A percentile compares a stretch with the other conserved stretches of the same genome.
phyloP scores from a whole-genome alignment of 805 yeast species.

The Starmerella roubikii region DNA sequence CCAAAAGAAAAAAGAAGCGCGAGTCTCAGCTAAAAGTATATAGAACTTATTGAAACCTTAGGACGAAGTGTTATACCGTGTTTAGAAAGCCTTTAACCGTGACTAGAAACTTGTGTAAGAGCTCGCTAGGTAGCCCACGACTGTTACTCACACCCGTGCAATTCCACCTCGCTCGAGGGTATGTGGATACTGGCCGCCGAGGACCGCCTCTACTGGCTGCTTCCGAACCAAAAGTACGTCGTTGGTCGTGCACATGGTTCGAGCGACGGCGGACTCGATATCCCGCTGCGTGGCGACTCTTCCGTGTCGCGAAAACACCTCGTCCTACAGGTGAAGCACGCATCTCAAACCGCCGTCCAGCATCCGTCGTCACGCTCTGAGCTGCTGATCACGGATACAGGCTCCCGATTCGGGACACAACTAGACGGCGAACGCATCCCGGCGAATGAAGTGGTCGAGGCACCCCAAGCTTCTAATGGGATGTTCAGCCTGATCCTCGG shows the following conservation, averaged over 20 bases:
- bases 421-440: conserved; percentile 7
- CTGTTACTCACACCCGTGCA: too few relatives aligned
- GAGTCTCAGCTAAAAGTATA: too few relatives aligned
- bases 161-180: not conserved
- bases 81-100: too few relatives aligned
- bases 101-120: too few relatives aligned
- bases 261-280: not conserved
- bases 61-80: too few relatives aligned
- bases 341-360: conserved; percentile 5
- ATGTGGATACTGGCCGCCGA: conserved; percentile 19
- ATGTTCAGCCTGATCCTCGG: conserved; percentile 18
- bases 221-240: conserved; percentile 18
- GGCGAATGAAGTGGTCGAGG: not conserved
- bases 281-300: conserved; percentile 13
- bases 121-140: too few relatives aligned
- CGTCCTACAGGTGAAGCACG: conserved; percentile 10
- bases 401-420: conserved; percentile 22
- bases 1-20: not conserved
- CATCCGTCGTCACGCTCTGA: conserved; percentile 17
- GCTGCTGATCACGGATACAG: conserved; percentile 18
- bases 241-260: conserved; percentile 18
- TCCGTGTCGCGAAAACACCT: conserved; percentile 23
- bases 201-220: conserved; percentile 20
- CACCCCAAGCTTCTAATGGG: conserved; percentile 1
- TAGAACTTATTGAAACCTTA: too few relatives aligned